Conservation (phyloP, 1,284 basidiomycete species). For the Rhodotorula mucilaginosa region DNA sequence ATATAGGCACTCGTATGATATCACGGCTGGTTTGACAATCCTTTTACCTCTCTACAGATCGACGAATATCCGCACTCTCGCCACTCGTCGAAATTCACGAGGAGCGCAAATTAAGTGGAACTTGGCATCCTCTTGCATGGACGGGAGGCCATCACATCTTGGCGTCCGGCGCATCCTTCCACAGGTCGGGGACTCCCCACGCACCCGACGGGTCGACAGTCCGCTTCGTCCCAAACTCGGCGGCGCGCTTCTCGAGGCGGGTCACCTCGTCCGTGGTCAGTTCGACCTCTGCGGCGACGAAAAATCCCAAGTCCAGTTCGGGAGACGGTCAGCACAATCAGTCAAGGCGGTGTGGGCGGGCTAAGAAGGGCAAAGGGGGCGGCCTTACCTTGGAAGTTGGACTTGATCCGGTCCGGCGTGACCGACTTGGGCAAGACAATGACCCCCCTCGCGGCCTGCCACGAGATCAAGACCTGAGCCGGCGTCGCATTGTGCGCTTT, state of each 20-base stretch:
- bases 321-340: background rate
- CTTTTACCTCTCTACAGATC: too few species aligned
- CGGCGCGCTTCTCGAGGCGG: constrained; percentile 61
- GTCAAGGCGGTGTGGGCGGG: constrained; percentile 1
- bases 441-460: constrained; percentile 60
- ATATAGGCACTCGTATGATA: too few species aligned
- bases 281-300: constrained; percentile 53
- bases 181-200: constrained; percentile 56
- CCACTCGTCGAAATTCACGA: too few species aligned
- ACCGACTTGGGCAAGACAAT: constrained; percentile 76
- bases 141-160: background rate
- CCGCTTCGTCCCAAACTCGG: constrained; percentile 57
- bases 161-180: constrained; percentile 10
- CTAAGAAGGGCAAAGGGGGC: too few species aligned
- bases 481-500: constrained; percentile 59
- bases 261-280: constrained; percentile 60
- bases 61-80: too few species aligned
- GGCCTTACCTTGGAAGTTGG: constrained; percentile 59
- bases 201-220: constrained; percentile 61
- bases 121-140: background rate
- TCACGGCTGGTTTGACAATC: too few species aligned
- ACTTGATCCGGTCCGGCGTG: constrained; percentile 66
- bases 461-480: constrained; percentile 68
- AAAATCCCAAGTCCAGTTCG: background rate
- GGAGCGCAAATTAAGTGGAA: too few species aligned